Base-by-base conservation (phyloP, 2,329 filamentous ascomycete genomes). In the Trichoderma gracile region DNA sequence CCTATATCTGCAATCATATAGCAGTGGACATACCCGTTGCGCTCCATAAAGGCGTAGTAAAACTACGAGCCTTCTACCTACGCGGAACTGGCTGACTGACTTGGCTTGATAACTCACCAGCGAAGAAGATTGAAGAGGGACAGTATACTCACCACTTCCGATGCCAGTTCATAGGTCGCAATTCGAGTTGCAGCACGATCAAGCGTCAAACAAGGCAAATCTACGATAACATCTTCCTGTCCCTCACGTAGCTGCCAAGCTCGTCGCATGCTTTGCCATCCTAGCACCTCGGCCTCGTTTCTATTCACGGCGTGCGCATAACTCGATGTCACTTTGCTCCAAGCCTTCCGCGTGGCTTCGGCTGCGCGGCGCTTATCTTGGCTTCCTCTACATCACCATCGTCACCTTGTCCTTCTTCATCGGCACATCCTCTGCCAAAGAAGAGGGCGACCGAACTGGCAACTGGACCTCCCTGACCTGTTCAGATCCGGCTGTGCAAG, bases 391-490 rank as follows among this genome's bases (percentile, higher is more conserved):
- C 21, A 54, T 42, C 15, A n/a, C 33, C 12, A 33, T 54, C 23
- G 52, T 19, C 19, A 17, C 52, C 21, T 42, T 54, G 33, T 40
- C 33, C 52, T 42, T 25, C 21, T 40, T 42, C 23, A 21, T 42
- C 23, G 6, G 30, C 52, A 54, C 33, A 54, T 54, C 52, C 25
- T 54, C 33, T 12, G 52, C 52, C 5, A 25, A 17, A 40, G 19
- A 61, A n/a, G 61, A 67, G 9, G 57, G 61, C 19, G 47, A 61
- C 15, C 67, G 66, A n/a, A 66, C 47, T 12, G 68, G 70, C 25
- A 71, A 68, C 59, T 75, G 72, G 73, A 71, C 67, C 8, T 45
- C 42, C 0, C 42, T 73, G 5, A 38, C 53, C n/a, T 75, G 73
- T 69, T 59, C 21, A 3, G 47, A 67, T 19, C 30, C 40, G 3